Percentiles rank a stretch among this genome's conserved stretches.
Evolutionary conservation across 148 eudicot genomes (phyloP).

Genomic region (Rhododendron mucronatum): DNA sequence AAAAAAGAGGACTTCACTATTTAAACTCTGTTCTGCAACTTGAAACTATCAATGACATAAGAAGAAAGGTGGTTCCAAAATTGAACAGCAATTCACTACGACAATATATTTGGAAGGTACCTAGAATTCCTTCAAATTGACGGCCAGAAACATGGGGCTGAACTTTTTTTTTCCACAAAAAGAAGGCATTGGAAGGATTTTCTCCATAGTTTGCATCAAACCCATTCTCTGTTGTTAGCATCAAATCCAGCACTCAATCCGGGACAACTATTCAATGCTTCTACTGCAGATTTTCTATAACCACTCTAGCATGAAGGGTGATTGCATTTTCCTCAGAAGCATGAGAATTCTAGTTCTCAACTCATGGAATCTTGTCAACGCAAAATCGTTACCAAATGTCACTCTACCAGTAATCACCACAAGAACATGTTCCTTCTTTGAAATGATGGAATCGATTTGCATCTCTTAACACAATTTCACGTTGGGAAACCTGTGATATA

Average conservation of each 20-base stretch:
- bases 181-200: not conserved
- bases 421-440: not conserved
- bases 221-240: not conserved
- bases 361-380: not conserved
- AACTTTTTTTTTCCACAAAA: not conserved
- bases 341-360: not conserved
- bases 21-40: not conserved
- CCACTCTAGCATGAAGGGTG: not conserved
- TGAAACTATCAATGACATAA: not conserved
- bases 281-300: not conserved
- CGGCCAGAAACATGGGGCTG: not conserved
- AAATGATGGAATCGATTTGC: conserved; percentile 1
- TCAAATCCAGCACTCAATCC: not conserved
- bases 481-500: not conserved
- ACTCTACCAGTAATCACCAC: conserved; percentile 1
- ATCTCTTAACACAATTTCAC: conserved; percentile 6
- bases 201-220: not conserved
- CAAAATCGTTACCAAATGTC: not conserved
- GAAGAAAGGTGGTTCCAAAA: not conserved
- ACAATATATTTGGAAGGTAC: not conserved
- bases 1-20: not conserved
- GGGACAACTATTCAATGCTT: not conserved
- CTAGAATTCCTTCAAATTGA: not conserved
- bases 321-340: not conserved
- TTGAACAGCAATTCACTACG: not conserved